Evolutionary conservation across 2,329 filamentous ascomycete genomes (phyloP), one percentile per base, ranked within the genome.

Genomic region (Xylaria sp.): DNA sequence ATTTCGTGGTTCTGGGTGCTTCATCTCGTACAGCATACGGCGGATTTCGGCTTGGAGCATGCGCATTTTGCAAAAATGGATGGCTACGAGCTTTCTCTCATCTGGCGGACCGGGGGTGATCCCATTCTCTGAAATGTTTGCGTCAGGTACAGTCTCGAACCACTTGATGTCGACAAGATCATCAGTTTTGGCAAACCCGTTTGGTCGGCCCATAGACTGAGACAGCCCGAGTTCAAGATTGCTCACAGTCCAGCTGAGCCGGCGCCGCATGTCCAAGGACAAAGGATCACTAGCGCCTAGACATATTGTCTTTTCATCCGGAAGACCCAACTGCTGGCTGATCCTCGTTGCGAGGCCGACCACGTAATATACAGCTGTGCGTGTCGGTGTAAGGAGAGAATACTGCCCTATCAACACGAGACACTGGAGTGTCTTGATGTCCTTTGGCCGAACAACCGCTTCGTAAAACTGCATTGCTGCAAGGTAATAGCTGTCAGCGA

Each of bases 401-500:
- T 98, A 98, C 72, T 95, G 92, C 1, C 89, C 92, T 69, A 98
- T 91, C 15, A 99, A 79, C 3, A 90, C 85, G 57, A 97, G 88
- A 70, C 94, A 97, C 77, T 98, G 95, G 15, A 98, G 80, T 0
- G 95, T 96, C 71, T 89, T 92, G 31, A 97, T 78, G 74, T 98
- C 92, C 82, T 96, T 97, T n/a, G 90, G 88, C 56, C 89, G 88
- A 57, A 98, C 85, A 11, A 96, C 89, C 2, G 88, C 87, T 75
- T 97, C 92, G 64, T 98, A 88, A 70, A 89, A 89, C 65, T 89
- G 88, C 79, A 98, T 88, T 4, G 94, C 94, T 23, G 94, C 91
- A 21, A 97, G 84, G 73, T 97, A 98, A 78, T 96, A 98, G 74
- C 92, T 94, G 77, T 98, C 94, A 31, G 95, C 94, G 28, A 98